Base-by-base conservation (phyloP, 2,329 filamentous ascomycete genomes). In the Chalaropsis ovoidea region DNA sequence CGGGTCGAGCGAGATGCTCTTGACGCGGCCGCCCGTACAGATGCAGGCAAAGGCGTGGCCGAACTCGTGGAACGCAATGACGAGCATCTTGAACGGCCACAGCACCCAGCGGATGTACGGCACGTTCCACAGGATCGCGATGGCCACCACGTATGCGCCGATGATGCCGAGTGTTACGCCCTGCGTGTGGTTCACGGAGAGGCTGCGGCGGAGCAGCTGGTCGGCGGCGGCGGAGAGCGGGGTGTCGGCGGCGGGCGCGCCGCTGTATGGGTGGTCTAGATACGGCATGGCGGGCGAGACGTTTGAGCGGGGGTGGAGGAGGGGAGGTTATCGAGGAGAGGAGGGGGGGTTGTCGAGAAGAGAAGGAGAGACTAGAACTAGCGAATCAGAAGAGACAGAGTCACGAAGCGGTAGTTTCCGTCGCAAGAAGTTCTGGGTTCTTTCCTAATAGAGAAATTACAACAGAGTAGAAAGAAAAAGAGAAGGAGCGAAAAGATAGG, bases 61-160 rank as follows among this genome's bases (percentile, higher is more conserved):
- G 71, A 91, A 86, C 70, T 92, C 88, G 75, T 92, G 88, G 74
- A 91, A 92, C 45, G 88, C 88, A 69, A 92, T 91, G 63, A 89
- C 87, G 22, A 92, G 81, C 88, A 91, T 90, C 85, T 92, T 92
- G 78, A 92, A 91, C 3, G 88, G 88, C 88, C 88, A 92, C 43
- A 92, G 76, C 0, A 86, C 79, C 80, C 84, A 87, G 65, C 83
- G 80, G n/a, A 92, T 75, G 73, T 89, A 90, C 0, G 88, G 88
- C 0, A 91, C 74, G 75, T 91, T 91, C 88, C 88, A 92, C 2
- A 92, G 77, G 52, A 92, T 78, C 3, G 87, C 87, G 69, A 92
- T 92, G 60, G 81, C 80, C 19, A 90, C 87, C 1, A 87, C 80
- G 74, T 91, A 91, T 43, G 79, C 85, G 8, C 75, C 86, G 70